Evolutionary conservation across 2,329 filamentous ascomycete genomes (phyloP).

Genomic region (Hortaea sp.): DNA sequence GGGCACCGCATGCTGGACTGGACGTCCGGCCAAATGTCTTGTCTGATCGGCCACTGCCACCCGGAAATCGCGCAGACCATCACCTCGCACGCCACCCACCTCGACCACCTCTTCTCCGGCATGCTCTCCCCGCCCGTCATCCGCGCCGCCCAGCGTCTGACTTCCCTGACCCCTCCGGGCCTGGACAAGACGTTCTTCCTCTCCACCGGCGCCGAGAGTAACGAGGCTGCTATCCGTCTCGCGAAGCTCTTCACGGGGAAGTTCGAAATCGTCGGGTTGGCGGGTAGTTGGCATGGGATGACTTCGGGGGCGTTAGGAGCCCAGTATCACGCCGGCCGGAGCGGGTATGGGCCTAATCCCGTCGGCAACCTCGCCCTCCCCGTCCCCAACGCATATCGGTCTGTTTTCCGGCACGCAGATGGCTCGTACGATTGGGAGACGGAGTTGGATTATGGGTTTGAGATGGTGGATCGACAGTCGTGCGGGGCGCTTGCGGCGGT

Average conservation of each 20-base stretch:
- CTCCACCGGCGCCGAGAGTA: slow-evolving; percentile 45
- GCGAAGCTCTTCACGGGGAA: slow-evolving; percentile 53
- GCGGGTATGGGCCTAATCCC: slow-evolving; percentile 37
- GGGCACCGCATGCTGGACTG: slow-evolving; percentile 43
- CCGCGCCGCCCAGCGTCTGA: slow-evolving; percentile 43
- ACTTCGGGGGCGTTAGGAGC: slow-evolving; percentile 44
- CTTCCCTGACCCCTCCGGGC: slow-evolving; percentile 36
- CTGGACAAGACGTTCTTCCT: slow-evolving; percentile 50
- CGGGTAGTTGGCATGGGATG: slow-evolving; percentile 52
- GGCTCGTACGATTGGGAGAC: slow-evolving; percentile 56
- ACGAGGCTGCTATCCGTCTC: slow-evolving; percentile 54
- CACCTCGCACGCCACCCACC: slow-evolving; percentile 36
- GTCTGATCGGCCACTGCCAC: slow-evolving; percentile 48
- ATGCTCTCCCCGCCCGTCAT: slow-evolving; percentile 52
- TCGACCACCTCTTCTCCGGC: slow-evolving; percentile 50
- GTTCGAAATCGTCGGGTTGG: slow-evolving; percentile 53
- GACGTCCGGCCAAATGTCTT: slow-evolving; percentile 29
- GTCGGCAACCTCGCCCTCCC: slow-evolving; percentile 40
- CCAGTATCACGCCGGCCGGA: slow-evolving; percentile 45
- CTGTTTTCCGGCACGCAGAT: slow-evolving; percentile 48
- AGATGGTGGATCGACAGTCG: slow-evolving; percentile 49
- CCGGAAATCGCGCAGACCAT: slow-evolving; percentile 49
- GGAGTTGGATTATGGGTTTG: slow-evolving; percentile 54
- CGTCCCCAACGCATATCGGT: slow-evolving; percentile 45
- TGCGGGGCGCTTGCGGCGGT: slow-evolving; percentile 51